These are phyloP conservation scores for Akanthomyces dipterigenus DNA, from an alignment of 2,329 filamentous ascomycete species.

Conservation along the genomic window DNA sequence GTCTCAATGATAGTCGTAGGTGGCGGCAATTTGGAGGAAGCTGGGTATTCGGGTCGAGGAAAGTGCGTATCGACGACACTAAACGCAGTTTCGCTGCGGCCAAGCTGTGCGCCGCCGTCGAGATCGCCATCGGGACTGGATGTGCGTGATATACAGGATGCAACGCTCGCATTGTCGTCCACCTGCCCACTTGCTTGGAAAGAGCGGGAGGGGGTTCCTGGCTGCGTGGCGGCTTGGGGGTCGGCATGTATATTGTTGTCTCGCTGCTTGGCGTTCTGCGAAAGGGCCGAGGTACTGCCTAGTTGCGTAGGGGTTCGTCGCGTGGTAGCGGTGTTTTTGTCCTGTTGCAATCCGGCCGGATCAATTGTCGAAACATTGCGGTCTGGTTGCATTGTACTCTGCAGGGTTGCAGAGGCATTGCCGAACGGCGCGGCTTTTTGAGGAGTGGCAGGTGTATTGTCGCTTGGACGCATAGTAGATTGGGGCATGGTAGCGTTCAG, in stretches of 20 bases:
- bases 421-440: not conserved
- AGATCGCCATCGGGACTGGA: constrained; percentile 8
- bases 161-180: not conserved
- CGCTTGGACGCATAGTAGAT: not conserved
- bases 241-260: not conserved
- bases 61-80: constrained; percentile 3
- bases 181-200: not conserved
- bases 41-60: not conserved
- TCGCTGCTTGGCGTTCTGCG: not conserved
- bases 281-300: not conserved
- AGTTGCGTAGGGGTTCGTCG: not conserved
- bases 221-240: not conserved
- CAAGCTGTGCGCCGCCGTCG: constrained; percentile 8
- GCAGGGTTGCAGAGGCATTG: not conserved
- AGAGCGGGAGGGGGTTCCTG: not conserved
- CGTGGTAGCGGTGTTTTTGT: not conserved
- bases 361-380: not conserved
- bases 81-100: constrained; percentile 8
- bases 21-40: not conserved
- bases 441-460: not conserved
- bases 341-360: not conserved
- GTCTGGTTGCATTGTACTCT: too few relatives aligned
- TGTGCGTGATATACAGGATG: constrained; percentile 4
- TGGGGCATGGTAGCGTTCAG: not conserved
- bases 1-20: not conserved